phyloP scores from a whole-genome alignment of 352 stramenopile genomes.

The Globisporangium solare region DNA sequence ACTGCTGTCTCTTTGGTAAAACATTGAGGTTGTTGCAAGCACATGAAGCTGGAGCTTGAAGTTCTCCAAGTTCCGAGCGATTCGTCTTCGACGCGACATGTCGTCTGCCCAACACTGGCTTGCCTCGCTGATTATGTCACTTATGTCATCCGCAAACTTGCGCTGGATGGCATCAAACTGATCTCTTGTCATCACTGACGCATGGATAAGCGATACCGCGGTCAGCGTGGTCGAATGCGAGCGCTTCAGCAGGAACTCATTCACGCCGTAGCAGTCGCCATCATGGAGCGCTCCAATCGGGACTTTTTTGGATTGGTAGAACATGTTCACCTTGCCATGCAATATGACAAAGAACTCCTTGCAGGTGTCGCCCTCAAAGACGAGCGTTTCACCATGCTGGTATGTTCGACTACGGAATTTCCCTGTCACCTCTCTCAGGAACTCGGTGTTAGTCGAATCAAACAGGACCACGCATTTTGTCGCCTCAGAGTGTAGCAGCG shows the following conservation, averaged over 20 bases:
- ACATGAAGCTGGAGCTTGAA: constrained; percentile 55
- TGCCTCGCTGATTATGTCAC: constrained; percentile 46
- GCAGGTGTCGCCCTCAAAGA: constrained; percentile 61
- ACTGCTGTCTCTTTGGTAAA: constrained; percentile 41
- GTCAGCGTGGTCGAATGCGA: constrained; percentile 43
- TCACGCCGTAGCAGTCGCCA: constrained; percentile 66
- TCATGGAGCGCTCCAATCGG: constrained; percentile 54
- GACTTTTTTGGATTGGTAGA: constrained; percentile 36
- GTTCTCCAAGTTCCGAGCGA: constrained; percentile 41
- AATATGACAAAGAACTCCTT: constrained; percentile 65
- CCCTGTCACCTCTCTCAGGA: constrained; percentile 73
- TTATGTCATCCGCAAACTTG: constrained; percentile 58
- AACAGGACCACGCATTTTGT: constrained; percentile 57
- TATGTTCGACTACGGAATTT: constrained; percentile 73
- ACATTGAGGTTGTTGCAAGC: constrained; percentile 40
- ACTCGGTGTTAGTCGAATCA: constrained; percentile 53
- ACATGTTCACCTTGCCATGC: constrained; percentile 65
- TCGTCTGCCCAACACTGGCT: constrained; percentile 35
- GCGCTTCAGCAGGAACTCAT: constrained; percentile 50
- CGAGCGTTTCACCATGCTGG: constrained; percentile 68
- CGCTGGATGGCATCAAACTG: constrained; percentile 62
- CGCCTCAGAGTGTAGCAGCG: constrained; percentile 55
- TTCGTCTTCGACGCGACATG: constrained; percentile 22
- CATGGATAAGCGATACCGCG: constrained; percentile 41
- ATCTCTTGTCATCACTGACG: constrained; percentile 68